Conservation (phyloP, 257 asterid species). For the Cruciata laevipes region DNA sequence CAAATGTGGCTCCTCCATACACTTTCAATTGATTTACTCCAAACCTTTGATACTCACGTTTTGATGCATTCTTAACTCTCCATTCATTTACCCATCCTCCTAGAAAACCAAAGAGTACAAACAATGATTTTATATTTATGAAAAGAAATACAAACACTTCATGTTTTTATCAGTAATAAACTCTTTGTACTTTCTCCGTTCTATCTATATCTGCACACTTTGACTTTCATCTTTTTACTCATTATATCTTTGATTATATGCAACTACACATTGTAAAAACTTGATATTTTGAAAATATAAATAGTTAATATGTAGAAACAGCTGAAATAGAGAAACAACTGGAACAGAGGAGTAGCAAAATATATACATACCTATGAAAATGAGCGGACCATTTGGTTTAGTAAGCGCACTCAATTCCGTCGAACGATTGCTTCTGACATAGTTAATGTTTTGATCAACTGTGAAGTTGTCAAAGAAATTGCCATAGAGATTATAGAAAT, state of each 20-base stretch:
- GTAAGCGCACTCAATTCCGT: constrained; percentile 30
- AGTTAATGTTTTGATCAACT: constrained; percentile 46
- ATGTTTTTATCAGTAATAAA: background rate
- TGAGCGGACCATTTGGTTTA: constrained; percentile 50
- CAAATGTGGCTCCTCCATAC: constrained; percentile 46
- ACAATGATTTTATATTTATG: no score
- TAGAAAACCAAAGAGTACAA: constrained; percentile 8
- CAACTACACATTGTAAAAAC: no score
- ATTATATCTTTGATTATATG: no score
- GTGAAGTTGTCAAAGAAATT: constrained; percentile 21
- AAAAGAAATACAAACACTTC: background rate
- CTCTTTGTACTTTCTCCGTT: no score
- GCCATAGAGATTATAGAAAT: constrained; percentile 44
- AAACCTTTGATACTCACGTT: constrained; percentile 44
- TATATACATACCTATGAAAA: constrained; percentile 41
- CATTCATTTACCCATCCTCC: constrained; percentile 87
- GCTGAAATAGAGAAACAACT: no score
- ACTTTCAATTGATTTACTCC: constrained; percentile 52
- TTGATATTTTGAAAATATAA: no score
- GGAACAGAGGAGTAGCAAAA: no score
- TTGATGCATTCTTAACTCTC: constrained; percentile 40
- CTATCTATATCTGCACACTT: no score
- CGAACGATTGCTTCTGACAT: constrained; percentile 35
- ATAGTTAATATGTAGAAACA: no score
- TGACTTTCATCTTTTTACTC: no score